Evolutionary conservation across 345 rosid species (phyloP), one percentile per base, ranked within the genome.

Genomic region (Clausena lansium): DNA sequence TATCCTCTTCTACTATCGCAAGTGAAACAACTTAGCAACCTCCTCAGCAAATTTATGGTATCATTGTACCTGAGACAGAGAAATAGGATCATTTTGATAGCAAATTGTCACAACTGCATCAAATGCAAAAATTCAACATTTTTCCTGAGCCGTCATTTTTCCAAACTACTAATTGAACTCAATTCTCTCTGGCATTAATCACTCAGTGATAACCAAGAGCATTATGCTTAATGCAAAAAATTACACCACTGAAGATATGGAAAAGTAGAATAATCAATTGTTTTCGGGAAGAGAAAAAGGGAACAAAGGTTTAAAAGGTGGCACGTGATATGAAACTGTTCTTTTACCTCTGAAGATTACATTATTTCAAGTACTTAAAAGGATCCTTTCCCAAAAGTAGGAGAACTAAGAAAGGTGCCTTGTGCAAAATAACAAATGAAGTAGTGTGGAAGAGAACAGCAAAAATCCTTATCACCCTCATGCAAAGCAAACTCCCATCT

Each of bases 1-100:
- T 86, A 87, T 76, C 98, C 99, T 88, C 97, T 91, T 86, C 99
- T 91, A 80, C 88, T 81, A 77, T 94, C 98, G 82, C 84, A 91
- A 30, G 71, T 75, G 71, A 92, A 94, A 76, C 83, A 81, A 82
- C 65, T 73, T 47, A 96, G 97, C 83, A 94, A 77, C 68, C 78
- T 82, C 80, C 85, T 90, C 83, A 92, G 85, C 60, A 89, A 84
- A 79, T 75, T 69, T 77, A 86, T 75, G 19, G 98, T 94, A 36
- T 90, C 89, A 36, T 74, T 84, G 80, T 92, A 90, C 85, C 98
- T 96, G 87, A 85, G 60, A 78, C 65, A 70, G 24, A 81, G 41
- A 83, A 70, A 73, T 19, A 30, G 71, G n/a, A 61, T 78, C 62
- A 76, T 77, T 70, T 20, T 71, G 57, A 36, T 22, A 54, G 27